phyloP scores from a whole-genome alignment of 2,329 filamentous ascomycete genomes.

The Talaromyces pinophilus region DNA sequence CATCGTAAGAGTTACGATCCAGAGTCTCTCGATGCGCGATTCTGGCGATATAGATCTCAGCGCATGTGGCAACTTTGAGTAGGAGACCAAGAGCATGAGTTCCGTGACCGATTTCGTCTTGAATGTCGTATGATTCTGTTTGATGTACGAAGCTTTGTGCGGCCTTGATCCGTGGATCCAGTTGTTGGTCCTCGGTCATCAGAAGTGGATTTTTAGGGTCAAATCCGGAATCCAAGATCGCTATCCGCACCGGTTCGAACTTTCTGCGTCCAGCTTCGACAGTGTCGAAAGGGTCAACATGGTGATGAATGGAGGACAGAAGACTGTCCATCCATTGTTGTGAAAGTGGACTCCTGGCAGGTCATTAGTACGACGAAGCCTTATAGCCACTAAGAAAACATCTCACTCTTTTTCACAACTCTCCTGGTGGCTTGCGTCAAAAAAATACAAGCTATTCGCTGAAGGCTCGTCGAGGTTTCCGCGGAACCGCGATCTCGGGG shows the following conservation, averaged over 20 bases:
- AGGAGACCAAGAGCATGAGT: not conserved
- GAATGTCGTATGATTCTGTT: not conserved
- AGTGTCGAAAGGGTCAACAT: not conserved
- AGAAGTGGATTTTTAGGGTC: not conserved
- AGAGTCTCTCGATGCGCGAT: not conserved
- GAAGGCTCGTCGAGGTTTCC: too few relatives aligned
- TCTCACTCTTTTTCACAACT: not conserved
- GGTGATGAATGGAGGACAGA: not conserved
- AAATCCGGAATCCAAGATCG: not conserved
- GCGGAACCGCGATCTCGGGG: too few relatives aligned
- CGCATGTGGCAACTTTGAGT: not conserved
- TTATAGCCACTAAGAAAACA: too few relatives aligned
- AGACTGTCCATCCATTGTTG: not conserved
- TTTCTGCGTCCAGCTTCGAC: too few relatives aligned
- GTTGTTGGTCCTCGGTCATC: not conserved
- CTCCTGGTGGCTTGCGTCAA: not conserved
- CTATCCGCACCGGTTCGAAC: not conserved
- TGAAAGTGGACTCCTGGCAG: not conserved
- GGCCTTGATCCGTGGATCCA: not conserved
- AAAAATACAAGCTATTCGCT: not conserved
- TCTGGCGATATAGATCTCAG: not conserved
- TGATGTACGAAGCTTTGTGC: not conserved
- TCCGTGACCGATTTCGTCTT: not conserved
- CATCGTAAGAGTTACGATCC: not conserved
- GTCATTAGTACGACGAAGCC: too few relatives aligned